Base-by-base conservation (phyloP, 2,329 filamentous ascomycete genomes). In the Botrytis byssoidea region DNA sequence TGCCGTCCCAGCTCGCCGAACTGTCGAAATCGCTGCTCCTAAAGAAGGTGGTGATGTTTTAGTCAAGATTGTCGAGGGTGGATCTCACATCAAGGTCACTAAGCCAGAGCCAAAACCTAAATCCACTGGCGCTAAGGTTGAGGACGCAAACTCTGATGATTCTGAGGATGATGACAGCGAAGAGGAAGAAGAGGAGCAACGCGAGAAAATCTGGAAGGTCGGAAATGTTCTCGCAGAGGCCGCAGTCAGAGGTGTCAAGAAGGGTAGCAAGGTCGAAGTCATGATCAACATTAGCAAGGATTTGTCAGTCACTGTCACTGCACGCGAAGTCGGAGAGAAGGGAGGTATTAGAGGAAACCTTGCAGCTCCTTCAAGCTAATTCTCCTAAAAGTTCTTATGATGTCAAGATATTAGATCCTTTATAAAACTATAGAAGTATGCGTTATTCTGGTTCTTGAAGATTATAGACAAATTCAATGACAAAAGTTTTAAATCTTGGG, bases 121-220 rank as follows among this genome's bases (percentile, higher is more conserved):
- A 83, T 83, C 85, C 37, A 85, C 86, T 75, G 85, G 85, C 79
- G 86, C 88, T 77, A 88, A 90, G 76, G 88, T 89, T 75, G 85
- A 86, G 32, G 86, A 87, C 65, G 88, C 85, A 71, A 87, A 87
- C 59, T 86, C 88, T 55, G 88, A 89, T 65, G 87, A 88, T 32
- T 74, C 72, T 2, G 88, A 89, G 57, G 90, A 90, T 16, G 86
- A 89, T 42, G 87, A 85, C 16, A 85, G 86, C 70, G 88, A 93
- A 61, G 94, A 97, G 51, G 94, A 97, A 79, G 92, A 92, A 72
- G 93, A 97, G 83, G 95, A 98, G 85, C 88, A 91, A 80, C 88
- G 95, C 77, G 93, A 97, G 85, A 94, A 96, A 88, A 86, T 96
- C 74, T 98, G 94, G 94, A 97, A 97, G 88, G 88, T 94, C 66